phyloP scores from a whole-genome alignment of 2,329 filamentous ascomycete species.

The Xylariaceae sp. region DNA sequence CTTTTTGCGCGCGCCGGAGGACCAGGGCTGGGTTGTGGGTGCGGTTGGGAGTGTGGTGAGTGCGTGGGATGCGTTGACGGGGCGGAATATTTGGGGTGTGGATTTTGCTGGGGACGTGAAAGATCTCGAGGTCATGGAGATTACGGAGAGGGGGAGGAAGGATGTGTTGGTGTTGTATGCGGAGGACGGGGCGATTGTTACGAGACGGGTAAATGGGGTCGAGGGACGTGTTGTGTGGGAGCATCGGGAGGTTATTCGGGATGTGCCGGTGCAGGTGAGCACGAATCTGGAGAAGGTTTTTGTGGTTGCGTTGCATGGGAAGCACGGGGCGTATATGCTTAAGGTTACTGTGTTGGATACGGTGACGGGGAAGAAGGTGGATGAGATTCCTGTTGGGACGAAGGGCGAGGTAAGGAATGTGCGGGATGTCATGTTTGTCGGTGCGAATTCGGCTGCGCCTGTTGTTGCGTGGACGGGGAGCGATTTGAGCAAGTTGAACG shows the following conservation, averaged over 20 bases:
- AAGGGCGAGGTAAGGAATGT: conserved; percentile 65
- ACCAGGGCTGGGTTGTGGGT: conserved; percentile 70
- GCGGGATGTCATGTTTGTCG: conserved; percentile 66
- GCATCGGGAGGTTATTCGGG: conserved; percentile 61
- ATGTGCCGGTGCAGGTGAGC: conserved; percentile 70
- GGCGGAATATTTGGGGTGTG: conserved; percentile 70
- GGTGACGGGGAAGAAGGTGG: conserved; percentile 63
- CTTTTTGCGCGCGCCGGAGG: conserved; percentile 68
- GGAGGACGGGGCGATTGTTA: conserved; percentile 50
- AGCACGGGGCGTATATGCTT: conserved; percentile 66
- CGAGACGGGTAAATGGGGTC: conserved; percentile 67
- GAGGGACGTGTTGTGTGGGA: conserved; percentile 77
- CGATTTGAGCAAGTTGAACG: conserved; percentile 55
- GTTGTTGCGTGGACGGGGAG: conserved; percentile 71
- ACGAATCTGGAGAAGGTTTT: conserved; percentile 66
- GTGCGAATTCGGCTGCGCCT: conserved; percentile 68
- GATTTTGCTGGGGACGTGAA: conserved; percentile 54
- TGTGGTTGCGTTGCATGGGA: conserved; percentile 68
- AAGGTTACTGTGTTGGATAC: conserved; percentile 71
- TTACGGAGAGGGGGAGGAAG: conserved; percentile 51
- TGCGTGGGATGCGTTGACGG: conserved; percentile 78
- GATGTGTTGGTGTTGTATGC: conserved; percentile 67
- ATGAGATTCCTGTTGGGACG: conserved; percentile 66
- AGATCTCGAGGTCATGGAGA: conserved; percentile 72
- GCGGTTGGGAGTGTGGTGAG: conserved; percentile 65